Conservation (phyloP, 2,329 filamentous ascomycete species). For the Hirsutella rhossiliensis region DNA sequence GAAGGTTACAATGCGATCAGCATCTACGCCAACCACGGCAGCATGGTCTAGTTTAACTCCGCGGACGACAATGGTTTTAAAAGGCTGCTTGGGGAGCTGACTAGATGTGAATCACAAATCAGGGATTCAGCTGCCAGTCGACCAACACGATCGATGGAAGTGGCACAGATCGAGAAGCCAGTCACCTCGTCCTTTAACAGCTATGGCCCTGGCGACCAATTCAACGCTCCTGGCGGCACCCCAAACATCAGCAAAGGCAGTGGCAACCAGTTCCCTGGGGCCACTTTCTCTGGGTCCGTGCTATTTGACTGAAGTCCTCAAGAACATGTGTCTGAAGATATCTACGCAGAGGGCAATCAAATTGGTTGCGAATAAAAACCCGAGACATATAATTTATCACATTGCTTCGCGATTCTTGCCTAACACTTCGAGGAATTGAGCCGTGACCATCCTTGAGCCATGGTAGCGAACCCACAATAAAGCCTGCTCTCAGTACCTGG, state of each 20-base stretch:
- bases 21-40: conserved; percentile 18
- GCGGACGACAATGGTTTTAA: conserved; percentile 16
- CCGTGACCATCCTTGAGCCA: too few species aligned
- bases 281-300: neutral
- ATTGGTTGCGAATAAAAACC: too few species aligned
- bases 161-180: too few species aligned
- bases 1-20: conserved; percentile 13
- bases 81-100: conserved; percentile 10
- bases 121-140: too few species aligned
- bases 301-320: neutral
- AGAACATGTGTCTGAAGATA: too few species aligned
- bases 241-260: neutral
- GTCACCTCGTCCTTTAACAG: neutral
- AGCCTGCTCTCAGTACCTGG: too few species aligned
- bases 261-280: conserved; percentile 2
- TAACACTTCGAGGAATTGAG: too few species aligned
- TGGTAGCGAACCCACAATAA: too few species aligned
- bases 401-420: too few species aligned
- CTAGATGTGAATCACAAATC: neutral
- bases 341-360: too few species aligned
- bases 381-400: too few species aligned
- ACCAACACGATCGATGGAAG: too few species aligned
- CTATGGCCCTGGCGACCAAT: conserved; percentile 1
- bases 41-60: conserved; percentile 20
- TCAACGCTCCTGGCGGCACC: conserved; percentile 1